Percentiles rank a stretch among this genome's conserved stretches.
Evolutionary conservation across 768 basidiomycete genomes (phyloP).

Genomic region (Rubroboletus satanas): DNA sequence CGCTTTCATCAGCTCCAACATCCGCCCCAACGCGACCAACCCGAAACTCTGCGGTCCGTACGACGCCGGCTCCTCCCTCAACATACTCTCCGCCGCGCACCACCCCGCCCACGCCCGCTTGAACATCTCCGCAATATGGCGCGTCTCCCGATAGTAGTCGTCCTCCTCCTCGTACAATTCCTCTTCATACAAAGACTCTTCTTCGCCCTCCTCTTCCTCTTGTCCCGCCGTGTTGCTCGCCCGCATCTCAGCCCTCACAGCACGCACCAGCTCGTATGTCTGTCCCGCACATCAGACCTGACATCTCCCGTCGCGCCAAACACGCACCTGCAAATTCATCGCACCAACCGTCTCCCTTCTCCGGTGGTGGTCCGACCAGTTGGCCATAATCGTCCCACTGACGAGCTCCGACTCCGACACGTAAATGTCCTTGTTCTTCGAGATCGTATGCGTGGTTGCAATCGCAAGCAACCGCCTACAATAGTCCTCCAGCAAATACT

Average conservation of each 20-base stretch:
- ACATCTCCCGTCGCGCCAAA: not conserved
- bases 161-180: slow-evolving; percentile 28
- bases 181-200: slow-evolving; percentile 24
- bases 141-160: slow-evolving; percentile 27
- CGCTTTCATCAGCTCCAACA: slow-evolving; percentile 39
- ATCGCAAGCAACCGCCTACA: slow-evolving; percentile 33
- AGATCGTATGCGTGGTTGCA: slow-evolving; percentile 34
- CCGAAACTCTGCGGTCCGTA: slow-evolving; percentile 47
- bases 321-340: slow-evolving; percentile 43
- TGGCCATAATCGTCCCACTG: slow-evolving; percentile 44
- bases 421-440: slow-evolving; percentile 33
- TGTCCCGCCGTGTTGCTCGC: slow-evolving; percentile 4
- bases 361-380: slow-evolving; percentile 41
- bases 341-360: slow-evolving; percentile 37
- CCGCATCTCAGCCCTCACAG: slow-evolving; percentile 34
- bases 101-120: slow-evolving; percentile 44
- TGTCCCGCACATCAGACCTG: slow-evolving; percentile 16
- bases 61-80: slow-evolving; percentile 21
- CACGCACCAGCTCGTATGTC: slow-evolving; percentile 39
- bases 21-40: slow-evolving; percentile 39
- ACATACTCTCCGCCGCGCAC: slow-evolving; percentile 33
- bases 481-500: slow-evolving; percentile 35
- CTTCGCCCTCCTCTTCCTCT: slow-evolving; percentile 28
- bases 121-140: slow-evolving; percentile 30
- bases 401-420: slow-evolving; percentile 42